Evolutionary conservation across 768 basidiomycete genomes (phyloP).

Genomic region (Neoboletus magnificus): DNA sequence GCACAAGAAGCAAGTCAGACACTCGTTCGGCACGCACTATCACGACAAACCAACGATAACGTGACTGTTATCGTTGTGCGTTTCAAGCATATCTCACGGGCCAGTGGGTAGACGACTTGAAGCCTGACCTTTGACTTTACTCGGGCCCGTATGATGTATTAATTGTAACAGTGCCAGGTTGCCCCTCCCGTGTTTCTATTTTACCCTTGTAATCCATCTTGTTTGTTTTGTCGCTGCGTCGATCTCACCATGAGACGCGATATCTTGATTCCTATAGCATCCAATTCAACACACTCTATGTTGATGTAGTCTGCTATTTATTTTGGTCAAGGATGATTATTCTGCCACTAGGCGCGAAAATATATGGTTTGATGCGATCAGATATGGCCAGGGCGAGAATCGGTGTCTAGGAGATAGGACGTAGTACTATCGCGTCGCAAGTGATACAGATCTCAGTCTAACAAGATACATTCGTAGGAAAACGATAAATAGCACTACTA

Average conservation of each 20-base stretch:
- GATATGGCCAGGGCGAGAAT: background rate
- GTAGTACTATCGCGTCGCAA: background rate
- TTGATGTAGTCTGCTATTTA: constrained; percentile 2
- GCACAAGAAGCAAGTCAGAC: constrained; percentile 78
- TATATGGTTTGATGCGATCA: too few species aligned
- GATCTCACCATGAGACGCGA: background rate
- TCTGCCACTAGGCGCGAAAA: background rate
- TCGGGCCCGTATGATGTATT: background rate
- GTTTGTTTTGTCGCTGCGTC: background rate
- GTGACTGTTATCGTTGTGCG: constrained; percentile 88
- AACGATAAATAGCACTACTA: background rate
- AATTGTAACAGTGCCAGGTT: constrained; percentile 6
- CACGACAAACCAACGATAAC: constrained; percentile 91
- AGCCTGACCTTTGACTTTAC: background rate
- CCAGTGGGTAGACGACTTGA: constrained; percentile 10
- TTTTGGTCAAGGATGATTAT: background rate
- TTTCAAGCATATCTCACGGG: constrained; percentile 48
- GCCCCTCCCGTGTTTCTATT: background rate
- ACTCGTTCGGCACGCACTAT: constrained; percentile 81
- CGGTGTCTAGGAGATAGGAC: too few species aligned
- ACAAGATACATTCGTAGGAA: background rate
- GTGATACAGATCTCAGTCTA: background rate
- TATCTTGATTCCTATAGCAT: background rate
- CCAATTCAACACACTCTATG: background rate
- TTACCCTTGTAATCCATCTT: constrained; percentile 2